Evolutionary conservation across 176 grass and related monocot genomes (phyloP), one percentile per base, ranked within the genome.

Genomic region (Musa troglodytarum): DNA sequence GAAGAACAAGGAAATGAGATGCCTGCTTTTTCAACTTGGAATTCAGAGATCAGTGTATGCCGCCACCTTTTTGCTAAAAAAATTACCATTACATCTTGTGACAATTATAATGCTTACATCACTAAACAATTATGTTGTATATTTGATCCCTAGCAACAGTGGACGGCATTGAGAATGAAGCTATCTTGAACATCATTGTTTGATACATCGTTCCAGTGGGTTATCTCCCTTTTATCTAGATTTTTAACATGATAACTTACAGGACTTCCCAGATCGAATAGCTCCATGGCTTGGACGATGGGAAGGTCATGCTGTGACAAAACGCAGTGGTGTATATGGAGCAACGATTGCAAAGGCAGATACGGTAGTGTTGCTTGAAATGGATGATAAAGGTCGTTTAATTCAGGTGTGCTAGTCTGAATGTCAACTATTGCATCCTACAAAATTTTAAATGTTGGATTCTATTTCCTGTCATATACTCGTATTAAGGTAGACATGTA

Each of bases 291-390:
- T 94, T 59, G 95, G 90, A 74, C 81, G 82, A 78, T 99, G 95
- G 90, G 82, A 91, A 74, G 90, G 95, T 16, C 88, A 75, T 84
- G 94, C 95, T 75, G 76, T 99, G 55, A 99, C 90, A 3, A 99
- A 91, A 65, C 75, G 95, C 72, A 94, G 90, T 10, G 95, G 95
- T 52, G 84, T 99, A 49, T 99, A 99, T 82, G 95, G 90, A 79
- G 84, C 95, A 63, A 98, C 88, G 0, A 78, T 91, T 29, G 28
- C 74, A 74, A 81, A 99, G 58, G 95, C 86, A 67, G 73, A 92
- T 77, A 99, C 88, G 23, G 54, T 78, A 68, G 58, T 82, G 82
- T 56, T 86, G 34, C 88, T 99, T 62, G 77, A 94, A 76, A 87
- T 86, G 65, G 88, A 82, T 64, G 70, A 16, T 5, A 82, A 87